phyloP scores from a whole-genome alignment of 2,329 filamentous ascomycete species.

The Verticillium isaacii region DNA sequence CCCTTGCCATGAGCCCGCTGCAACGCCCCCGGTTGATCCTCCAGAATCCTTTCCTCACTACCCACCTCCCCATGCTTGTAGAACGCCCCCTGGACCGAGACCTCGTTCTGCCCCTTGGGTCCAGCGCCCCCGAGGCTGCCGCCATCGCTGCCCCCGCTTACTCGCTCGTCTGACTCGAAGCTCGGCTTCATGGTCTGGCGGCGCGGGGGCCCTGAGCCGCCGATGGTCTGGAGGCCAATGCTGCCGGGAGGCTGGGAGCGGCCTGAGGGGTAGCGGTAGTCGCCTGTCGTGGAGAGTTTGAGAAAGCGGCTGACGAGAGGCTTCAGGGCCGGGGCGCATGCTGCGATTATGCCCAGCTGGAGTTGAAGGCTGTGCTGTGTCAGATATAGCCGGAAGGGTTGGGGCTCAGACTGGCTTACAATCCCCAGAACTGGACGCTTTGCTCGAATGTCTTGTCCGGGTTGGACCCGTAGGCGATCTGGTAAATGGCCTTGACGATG shows the following conservation, averaged over 20 bases:
- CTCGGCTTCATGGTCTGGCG: neutral
- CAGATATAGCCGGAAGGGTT: neutral
- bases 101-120: neutral
- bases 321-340: slow-evolving; percentile 20
- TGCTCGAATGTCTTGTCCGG: slow-evolving; percentile 1
- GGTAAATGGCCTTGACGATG: slow-evolving; percentile 31
- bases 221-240: neutral
- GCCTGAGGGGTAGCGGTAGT: neutral
- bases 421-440: neutral
- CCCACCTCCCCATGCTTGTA: neutral
- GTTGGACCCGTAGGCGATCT: slow-evolving; percentile 24
- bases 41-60: neutral
- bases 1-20: neutral
- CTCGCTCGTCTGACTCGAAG: neutral
- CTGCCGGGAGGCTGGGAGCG: neutral
- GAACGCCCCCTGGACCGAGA: neutral
- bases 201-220: neutral
- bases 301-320: slow-evolving; percentile 15
- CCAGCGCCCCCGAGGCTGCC: neutral
- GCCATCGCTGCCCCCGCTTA: neutral
- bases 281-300: neutral
- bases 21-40: neutral
- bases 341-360: slow-evolving; percentile 20
- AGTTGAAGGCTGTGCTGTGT: slow-evolving; percentile 16
- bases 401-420: neutral